phyloP scores from a whole-genome alignment of 257 asterid genomes.

The Rauvolfia tetraphylla region DNA sequence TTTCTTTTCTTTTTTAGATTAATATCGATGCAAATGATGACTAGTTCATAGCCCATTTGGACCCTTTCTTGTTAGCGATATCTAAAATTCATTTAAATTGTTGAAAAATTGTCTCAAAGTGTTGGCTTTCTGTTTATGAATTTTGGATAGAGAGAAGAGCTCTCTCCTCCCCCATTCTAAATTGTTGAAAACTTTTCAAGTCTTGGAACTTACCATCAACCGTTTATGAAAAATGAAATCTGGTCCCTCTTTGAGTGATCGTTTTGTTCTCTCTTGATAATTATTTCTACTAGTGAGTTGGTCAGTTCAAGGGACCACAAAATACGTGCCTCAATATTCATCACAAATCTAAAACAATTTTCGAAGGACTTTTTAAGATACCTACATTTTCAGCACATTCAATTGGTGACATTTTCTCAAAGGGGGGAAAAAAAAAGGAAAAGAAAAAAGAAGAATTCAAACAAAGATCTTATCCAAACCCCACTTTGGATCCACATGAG shows the following conservation, averaged over 20 bases:
- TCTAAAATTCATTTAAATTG: too few relatives aligned
- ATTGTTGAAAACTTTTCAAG: too few relatives aligned
- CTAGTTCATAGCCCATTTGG: too few relatives aligned
- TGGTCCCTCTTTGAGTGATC: neutral
- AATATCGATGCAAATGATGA: too few relatives aligned
- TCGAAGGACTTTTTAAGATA: neutral
- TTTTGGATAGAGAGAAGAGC: too few relatives aligned
- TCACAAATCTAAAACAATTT: constrained; percentile 15
- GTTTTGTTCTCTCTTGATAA: too few relatives aligned
- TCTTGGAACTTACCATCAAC: neutral
- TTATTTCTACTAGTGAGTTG: neutral
- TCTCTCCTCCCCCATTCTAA: too few relatives aligned
- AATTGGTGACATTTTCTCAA: neutral
- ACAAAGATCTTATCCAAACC: neutral
- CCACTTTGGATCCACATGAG: neutral
- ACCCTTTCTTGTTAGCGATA: too few relatives aligned
- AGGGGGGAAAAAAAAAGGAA: neutral
- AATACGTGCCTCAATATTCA: constrained; percentile 17
- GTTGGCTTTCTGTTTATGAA: too few relatives aligned
- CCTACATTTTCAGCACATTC: neutral
- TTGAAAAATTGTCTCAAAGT: too few relatives aligned
- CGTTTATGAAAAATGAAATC: neutral
- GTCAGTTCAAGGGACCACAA: constrained; percentile 3
- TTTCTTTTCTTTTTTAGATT: too few relatives aligned
- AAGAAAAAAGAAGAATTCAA: neutral